A percentile compares a stretch with the other conserved stretches of the same genome.
Conservation (phyloP, 768 basidiomycete species). For the Kwoniella botswanensis region DNA sequence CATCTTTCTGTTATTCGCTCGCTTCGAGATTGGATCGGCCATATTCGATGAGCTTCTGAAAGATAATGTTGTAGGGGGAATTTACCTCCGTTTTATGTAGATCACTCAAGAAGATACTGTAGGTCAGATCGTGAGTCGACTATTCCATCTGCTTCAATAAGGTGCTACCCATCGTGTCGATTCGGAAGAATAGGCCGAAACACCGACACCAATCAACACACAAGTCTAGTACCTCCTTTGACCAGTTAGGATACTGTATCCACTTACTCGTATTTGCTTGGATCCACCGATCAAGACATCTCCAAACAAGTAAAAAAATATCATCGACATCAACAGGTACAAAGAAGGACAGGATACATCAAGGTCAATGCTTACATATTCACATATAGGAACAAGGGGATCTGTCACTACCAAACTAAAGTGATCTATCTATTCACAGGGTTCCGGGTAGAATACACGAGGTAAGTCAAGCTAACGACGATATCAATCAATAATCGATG, state of each 20-base stretch:
- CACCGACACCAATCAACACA: neutral
- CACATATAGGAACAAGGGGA: neutral
- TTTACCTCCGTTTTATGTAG: no score
- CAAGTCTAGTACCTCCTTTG: neutral
- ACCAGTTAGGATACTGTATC: neutral
- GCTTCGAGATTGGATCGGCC: no score
- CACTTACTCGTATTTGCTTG: neutral
- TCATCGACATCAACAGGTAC: neutral
- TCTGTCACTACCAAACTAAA: neutral
- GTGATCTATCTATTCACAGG: neutral
- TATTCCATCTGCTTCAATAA: no score
- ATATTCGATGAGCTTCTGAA: no score
- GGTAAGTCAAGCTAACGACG: neutral
- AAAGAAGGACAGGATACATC: neutral
- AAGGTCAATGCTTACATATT: neutral
- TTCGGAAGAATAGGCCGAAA: neutral
- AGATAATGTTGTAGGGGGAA: no score
- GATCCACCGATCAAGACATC: conserved; percentile 1
- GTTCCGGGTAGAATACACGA: neutral
- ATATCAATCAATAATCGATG: neutral
- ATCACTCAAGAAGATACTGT: no score
- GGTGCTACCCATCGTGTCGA: no score
- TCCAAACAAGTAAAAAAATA: neutral
- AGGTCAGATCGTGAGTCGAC: no score
- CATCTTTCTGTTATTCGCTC: no score